phyloP scores from a whole-genome alignment of 768 basidiomycete genomes.

The Phlebiopsis flavidoalba region DNA sequence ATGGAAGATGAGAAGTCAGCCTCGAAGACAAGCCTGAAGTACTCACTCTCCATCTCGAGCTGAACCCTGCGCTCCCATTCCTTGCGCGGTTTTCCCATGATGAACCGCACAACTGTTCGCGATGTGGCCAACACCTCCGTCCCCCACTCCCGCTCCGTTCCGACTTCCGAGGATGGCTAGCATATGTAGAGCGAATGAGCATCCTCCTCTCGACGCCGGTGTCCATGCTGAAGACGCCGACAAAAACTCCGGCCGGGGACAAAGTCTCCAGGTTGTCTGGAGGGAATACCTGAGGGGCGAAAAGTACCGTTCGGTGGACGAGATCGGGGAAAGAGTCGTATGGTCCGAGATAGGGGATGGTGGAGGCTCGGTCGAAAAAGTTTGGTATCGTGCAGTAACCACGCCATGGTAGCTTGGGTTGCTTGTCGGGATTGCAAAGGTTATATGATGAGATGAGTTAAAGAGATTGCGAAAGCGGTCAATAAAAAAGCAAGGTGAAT shows the following conservation, averaged over 20 bases:
- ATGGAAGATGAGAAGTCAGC: slow-evolving; percentile 1
- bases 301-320: slow-evolving; percentile 26
- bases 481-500: slow-evolving; percentile 72
- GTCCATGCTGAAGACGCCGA: slow-evolving; percentile 90
- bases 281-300: slow-evolving; percentile 52
- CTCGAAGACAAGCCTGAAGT: background rate
- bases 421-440: slow-evolving; percentile 93
- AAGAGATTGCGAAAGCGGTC: slow-evolving; percentile 72
- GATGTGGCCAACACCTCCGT: slow-evolving; percentile 72
- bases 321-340: slow-evolving; percentile 31
- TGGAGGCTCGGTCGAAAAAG: slow-evolving; percentile 38
- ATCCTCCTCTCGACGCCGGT: slow-evolving; percentile 79
- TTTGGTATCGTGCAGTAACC: slow-evolving; percentile 81
- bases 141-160: slow-evolving; percentile 64
- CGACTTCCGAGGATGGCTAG: slow-evolving; percentile 76
- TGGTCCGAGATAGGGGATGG: slow-evolving; percentile 32
- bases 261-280: slow-evolving; percentile 66
- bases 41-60: slow-evolving; percentile 88
- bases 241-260: slow-evolving; percentile 78
- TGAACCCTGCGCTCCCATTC: slow-evolving; percentile 76
- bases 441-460: slow-evolving; percentile 89
- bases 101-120: slow-evolving; percentile 81
- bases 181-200: slow-evolving; percentile 86
- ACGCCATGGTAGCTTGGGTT: slow-evolving; percentile 90
- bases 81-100: slow-evolving; percentile 79